These are phyloP conservation scores for Bolboschoenoplectus hybrid DNA, from an alignment of 202 grass and related monocot species.

Conservation along the genomic window DNA sequence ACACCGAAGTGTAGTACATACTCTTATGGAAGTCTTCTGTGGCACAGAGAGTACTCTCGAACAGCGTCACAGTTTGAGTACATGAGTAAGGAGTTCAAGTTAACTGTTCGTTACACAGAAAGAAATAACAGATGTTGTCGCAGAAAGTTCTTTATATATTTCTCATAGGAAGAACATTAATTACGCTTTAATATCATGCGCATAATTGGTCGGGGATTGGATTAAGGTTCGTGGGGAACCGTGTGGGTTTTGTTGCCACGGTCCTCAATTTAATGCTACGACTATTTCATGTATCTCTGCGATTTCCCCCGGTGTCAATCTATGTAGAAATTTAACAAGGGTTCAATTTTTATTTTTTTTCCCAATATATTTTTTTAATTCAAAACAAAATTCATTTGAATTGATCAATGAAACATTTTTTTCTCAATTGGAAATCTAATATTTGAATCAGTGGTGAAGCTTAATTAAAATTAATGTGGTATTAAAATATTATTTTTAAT, in stretches of 20 bases:
- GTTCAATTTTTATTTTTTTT: no score
- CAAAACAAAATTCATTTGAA: no score
- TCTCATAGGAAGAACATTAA: constrained; percentile 22
- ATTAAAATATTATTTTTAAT: no score
- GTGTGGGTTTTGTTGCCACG: constrained; percentile 4
- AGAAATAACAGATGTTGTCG: not conserved
- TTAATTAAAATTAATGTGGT: no score
- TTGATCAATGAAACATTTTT: no score
- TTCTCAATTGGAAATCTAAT: no score
- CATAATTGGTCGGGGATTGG: constrained; percentile 44
- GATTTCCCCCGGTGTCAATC: not conserved
- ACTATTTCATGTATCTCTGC: not conserved
- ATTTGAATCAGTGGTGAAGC: no score
- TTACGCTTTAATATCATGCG: constrained; percentile 40
- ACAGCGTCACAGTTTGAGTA: not conserved
- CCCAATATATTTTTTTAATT: no score
- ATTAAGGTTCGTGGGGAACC: constrained; percentile 26
- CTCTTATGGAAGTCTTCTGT: not conserved
- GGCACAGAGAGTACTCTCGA: not conserved
- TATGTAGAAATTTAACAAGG: constrained; percentile 3
- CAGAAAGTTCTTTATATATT: not conserved
- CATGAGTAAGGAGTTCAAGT: no score
- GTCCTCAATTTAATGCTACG: constrained; percentile 27
- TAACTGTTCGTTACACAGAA: not conserved
- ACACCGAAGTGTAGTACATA: not conserved